These are phyloP conservation scores for Epicoccum nigrum DNA, from an alignment of 2,329 filamentous ascomycete species.

Conservation along the genomic window DNA sequence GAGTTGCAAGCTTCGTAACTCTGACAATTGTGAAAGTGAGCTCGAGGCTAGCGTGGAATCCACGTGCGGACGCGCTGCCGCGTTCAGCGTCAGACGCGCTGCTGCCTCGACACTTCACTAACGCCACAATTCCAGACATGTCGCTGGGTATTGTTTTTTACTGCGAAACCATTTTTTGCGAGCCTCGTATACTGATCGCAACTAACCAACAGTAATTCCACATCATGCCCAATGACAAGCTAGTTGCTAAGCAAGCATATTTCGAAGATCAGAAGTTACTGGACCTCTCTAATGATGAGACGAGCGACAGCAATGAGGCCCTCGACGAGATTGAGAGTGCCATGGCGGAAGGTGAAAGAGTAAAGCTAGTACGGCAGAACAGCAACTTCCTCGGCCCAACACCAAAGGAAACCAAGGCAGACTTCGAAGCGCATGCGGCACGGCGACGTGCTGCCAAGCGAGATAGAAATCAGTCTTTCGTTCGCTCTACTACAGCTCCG, in stretches of 20 bases:
- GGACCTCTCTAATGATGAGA: conserved; percentile 39
- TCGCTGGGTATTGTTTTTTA: neutral
- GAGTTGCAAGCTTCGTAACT: conserved; percentile 9
- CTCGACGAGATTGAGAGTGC: conserved; percentile 28
- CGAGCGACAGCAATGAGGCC: conserved; percentile 22
- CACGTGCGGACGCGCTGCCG: conserved; percentile 29
- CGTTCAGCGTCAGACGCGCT: conserved; percentile 16
- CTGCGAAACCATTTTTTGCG: neutral
- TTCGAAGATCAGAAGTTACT: conserved; percentile 39
- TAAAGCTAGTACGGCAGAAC: conserved; percentile 19
- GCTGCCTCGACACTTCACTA: conserved; percentile 22
- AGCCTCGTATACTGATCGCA: neutral
- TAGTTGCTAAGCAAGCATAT: conserved; percentile 37
- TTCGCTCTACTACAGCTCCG: conserved; percentile 28
- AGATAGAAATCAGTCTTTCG: conserved; percentile 10
- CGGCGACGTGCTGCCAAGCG: conserved; percentile 23
- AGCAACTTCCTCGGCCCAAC: conserved; percentile 43
- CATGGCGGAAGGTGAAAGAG: conserved; percentile 24
- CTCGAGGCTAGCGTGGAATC: conserved; percentile 20
- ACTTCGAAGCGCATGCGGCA: conserved; percentile 31
- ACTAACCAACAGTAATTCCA: neutral
- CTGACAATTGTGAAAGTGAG: conserved; percentile 21
- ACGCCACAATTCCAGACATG: neutral
- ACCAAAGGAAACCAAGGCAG: conserved; percentile 35
- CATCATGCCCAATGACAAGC: conserved; percentile 32